phyloP scores from a whole-genome alignment of 108 stramenopile genomes.

The Cyclotella cryptica region DNA sequence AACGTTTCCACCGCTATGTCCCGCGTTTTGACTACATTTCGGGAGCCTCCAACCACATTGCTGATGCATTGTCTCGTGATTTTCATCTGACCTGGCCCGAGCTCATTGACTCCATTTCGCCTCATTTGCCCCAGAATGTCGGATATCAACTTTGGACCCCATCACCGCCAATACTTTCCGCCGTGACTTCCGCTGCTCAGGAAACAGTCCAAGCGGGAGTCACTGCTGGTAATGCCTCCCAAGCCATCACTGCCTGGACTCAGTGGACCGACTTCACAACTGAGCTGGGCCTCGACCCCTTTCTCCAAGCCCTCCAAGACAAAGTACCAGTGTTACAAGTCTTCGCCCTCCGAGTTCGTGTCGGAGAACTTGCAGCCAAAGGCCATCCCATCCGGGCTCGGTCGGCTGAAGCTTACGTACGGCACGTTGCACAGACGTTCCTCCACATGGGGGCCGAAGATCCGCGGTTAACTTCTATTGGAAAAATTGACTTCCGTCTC shows the following conservation, averaged over 20 bases:
- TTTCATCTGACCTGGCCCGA: too few relatives aligned
- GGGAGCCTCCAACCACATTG: too few relatives aligned
- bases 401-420: constrained; percentile 27
- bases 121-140: neutral
- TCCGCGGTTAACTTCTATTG: neutral
- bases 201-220: constrained; percentile 7
- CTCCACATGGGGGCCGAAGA: constrained; percentile 5
- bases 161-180: neutral
- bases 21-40: too few relatives aligned
- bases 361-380: constrained; percentile 15
- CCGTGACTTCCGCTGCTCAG: constrained; percentile 13
- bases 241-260: neutral
- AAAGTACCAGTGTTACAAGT: constrained; percentile 31
- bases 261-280: constrained; percentile 4
- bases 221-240: neutral
- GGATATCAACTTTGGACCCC: constrained; percentile 16
- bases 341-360: constrained; percentile 28
- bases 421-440: constrained; percentile 14
- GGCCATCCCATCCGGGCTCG: constrained; percentile 15
- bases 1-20: too few relatives aligned
- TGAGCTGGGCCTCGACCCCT: constrained; percentile 37
- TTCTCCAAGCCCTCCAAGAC: constrained; percentile 32
- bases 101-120: too few relatives aligned
- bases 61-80: too few relatives aligned
- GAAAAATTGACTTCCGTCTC: neutral